Conservation (phyloP, 768 basidiomycete genomes). For the Collybia nuda region DNA sequence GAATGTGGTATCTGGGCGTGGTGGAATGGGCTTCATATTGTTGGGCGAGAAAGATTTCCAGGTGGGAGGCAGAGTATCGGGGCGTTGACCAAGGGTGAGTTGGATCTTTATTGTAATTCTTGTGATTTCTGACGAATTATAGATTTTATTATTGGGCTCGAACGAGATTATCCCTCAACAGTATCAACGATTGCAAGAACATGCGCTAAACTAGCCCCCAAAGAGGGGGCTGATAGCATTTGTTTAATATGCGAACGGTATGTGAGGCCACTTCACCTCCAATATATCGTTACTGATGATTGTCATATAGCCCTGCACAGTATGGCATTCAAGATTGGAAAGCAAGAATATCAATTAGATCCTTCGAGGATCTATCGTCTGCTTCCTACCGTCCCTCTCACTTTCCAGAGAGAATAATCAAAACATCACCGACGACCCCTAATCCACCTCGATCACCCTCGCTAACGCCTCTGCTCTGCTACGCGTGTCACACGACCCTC, state of each 20-base stretch:
- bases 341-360: constrained; percentile 67
- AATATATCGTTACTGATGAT: not conserved
- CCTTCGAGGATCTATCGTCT: constrained; percentile 33
- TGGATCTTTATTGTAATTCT: not conserved
- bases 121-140: not conserved
- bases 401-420: not conserved
- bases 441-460: constrained; percentile 12
- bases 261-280: constrained; percentile 9
- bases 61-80: constrained; percentile 60
- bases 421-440: not conserved
- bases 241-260: constrained; percentile 74
- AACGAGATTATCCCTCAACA: constrained; percentile 83
- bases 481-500: constrained; percentile 56
- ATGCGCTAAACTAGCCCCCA: constrained; percentile 75
- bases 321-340: constrained; percentile 73
- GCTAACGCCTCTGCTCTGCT: constrained; percentile 46
- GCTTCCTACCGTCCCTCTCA: constrained; percentile 23
- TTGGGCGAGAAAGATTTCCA: constrained; percentile 45
- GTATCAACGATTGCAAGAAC: constrained; percentile 83
- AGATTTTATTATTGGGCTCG: constrained; percentile 82
- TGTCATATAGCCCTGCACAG: constrained; percentile 55
- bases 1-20: constrained; percentile 78
- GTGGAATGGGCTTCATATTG: constrained; percentile 61
- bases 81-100: constrained; percentile 66
- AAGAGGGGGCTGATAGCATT: constrained; percentile 41